Evolutionary conservation across 176 grass and related monocot species (phyloP).

Genomic region (Aegilops longissima): DNA sequence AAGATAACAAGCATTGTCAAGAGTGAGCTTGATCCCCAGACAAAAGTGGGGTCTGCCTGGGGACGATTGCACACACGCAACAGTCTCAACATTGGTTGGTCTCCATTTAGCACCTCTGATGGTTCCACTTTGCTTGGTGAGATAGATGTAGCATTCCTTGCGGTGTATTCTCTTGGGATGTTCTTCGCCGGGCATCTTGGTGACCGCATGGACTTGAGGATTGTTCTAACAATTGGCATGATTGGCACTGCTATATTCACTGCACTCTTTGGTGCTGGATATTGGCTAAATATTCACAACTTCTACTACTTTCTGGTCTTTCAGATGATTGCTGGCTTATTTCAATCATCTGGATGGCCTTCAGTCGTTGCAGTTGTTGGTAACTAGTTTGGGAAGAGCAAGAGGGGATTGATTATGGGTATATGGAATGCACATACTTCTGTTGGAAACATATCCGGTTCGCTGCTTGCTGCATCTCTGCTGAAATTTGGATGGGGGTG

Average conservation of each 20-base stretch:
- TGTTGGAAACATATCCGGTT: conserved; percentile 78
- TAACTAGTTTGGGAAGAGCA: conserved; percentile 90
- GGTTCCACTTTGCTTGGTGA: conserved; percentile 62
- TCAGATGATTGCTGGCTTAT: conserved; percentile 81
- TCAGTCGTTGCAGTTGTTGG: conserved; percentile 81
- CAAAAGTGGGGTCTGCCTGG: conserved; percentile 43
- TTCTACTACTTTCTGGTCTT: conserved; percentile 71
- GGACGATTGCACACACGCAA: conserved; percentile 21
- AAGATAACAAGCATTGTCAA: conserved; percentile 85
- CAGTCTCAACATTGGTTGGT: conserved; percentile 46
- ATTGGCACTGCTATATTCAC: conserved; percentile 73
- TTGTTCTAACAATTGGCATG: conserved; percentile 83
- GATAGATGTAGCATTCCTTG: conserved; percentile 78
- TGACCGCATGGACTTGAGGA: conserved; percentile 72
- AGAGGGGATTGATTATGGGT: conserved; percentile 87
- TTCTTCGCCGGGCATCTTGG: conserved; percentile 83
- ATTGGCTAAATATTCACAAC: conserved; percentile 79
- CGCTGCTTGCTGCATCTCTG: conserved; percentile 74
- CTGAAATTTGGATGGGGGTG: conserved; percentile 82
- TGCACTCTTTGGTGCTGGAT: conserved; percentile 69
- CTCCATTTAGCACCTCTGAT: conserved; percentile 57
- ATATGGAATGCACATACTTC: conserved; percentile 92
- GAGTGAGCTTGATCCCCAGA: conserved; percentile 64
- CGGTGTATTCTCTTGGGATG: conserved; percentile 76
- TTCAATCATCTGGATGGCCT: conserved; percentile 84